Evolutionary conservation across 805 yeast genomes (phyloP), one percentile per base, ranked within the genome.

Genomic region (Vanderwaltozyma verrucispora): DNA sequence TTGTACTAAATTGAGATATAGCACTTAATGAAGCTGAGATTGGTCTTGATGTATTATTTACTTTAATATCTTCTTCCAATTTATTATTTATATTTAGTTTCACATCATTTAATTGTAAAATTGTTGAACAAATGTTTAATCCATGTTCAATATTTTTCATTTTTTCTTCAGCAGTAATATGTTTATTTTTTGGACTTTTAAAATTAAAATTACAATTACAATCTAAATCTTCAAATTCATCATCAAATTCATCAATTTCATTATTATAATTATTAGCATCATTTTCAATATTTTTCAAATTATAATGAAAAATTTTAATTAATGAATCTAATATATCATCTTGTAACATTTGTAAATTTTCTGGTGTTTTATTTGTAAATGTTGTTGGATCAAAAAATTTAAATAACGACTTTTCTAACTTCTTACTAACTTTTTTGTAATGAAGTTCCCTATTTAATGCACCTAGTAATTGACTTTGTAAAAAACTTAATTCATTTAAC

Each of bases 401-500:
- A 10, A 18, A 4, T 17, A 29, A 29, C 7, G 20, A 9, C 9
- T 14, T 30, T 3, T 35, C 33, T 5, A 28, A 18, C 13, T 9
- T 35, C 23, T 31, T 38, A 3, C 37, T 33, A 11, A 32, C 28
- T 32, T 28, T 39, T 28, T 37, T 36, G 25, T 24, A 18, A 28
- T 36, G 47, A 17, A 53, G 36, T 30, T 54, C 58, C 15, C 51
- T 45, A 32, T 53, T 54, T 20, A 54, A 35, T n/a, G 51, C 35
- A 2, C 51, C 45, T 13, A 44, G 40, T 16, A 46, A 46, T 31
- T 51, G 56, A 31, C 50, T 45, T 23, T 44, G 46, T 7, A 48
- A 33, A 30, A 45, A 47, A 9, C 31, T 39, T 11, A 54, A 24
- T 23, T 48, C 48, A 23, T 47, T 44, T 21, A 54, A 34, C 3